Base-by-base conservation (phyloP, 2,329 filamentous ascomycete genomes). In the Blastomyces parvus region DNA sequence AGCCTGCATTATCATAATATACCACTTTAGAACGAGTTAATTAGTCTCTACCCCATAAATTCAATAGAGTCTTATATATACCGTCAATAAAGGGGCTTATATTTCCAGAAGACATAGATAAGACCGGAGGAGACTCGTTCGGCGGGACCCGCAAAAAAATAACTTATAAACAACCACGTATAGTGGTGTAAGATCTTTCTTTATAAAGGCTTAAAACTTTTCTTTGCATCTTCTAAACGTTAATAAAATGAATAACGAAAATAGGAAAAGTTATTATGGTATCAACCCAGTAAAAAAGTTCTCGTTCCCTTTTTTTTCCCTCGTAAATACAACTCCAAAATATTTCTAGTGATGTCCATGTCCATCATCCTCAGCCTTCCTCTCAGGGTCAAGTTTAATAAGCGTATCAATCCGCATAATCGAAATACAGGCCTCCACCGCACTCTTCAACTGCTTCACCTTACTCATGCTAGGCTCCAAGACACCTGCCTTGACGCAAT, bases 341-440 rank as follows among this genome's bases (percentile, higher is more conserved):
- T 74, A 19, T 74, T 68, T 71, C 63, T 70, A 60, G 14, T 84
- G 94, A 80, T 96, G 91, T 62, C 88, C 91, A 78, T 95, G 90
- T 63, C 90, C 91, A 72, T 94, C 90, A 79, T 96, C 84, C 72
- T 86, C 84, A 50, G 80, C 82, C 73, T 84, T 83, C 81, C 88
- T 84, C 81, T 97, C 91, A 22, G 92, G 92, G 82, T 99, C 94
- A 77, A 99, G 81, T 82, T 96, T 96, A 80, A 99, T 97, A 78
- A 99, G 83, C 68, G 94, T 97, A 81, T 99, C 94, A 75, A 99
- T 99, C 73, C 94, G 86, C 94, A 99, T 97, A 76, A 99, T 97
- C 74, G 91, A 90, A 78, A 99, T 96, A 78, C 94, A 97, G 62
- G 94, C 94, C 81, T 99, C 94, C 59, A 99, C 94, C 36, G 94